These are phyloP conservation scores for Drechslera avenae DNA, from an alignment of 2,329 filamentous ascomycete genomes.

Conservation along the genomic window DNA sequence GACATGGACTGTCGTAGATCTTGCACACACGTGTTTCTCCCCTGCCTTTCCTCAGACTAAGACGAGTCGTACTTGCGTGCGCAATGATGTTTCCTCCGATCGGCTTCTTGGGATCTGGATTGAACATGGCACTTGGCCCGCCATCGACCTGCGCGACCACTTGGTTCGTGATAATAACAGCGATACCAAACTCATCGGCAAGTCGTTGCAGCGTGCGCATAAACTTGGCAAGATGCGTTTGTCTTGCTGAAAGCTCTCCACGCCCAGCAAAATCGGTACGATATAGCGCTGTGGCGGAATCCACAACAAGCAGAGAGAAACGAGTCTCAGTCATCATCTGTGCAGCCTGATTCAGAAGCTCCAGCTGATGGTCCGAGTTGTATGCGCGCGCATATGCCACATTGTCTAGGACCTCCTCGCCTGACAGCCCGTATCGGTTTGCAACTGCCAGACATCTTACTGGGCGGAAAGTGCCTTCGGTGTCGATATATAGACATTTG, in stretches of 20 bases:
- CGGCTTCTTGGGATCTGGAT: slow-evolving; percentile 98
- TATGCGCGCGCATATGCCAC: slow-evolving; percentile 97
- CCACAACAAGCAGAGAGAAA: slow-evolving; percentile 93
- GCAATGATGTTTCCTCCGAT: slow-evolving; percentile 99
- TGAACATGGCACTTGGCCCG: slow-evolving; percentile 96
- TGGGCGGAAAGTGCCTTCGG: slow-evolving; percentile 91
- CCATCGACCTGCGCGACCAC: slow-evolving; percentile 98
- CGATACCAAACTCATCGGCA: slow-evolving; percentile 85
- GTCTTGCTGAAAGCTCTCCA: slow-evolving; percentile 91
- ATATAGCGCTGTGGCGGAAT: slow-evolving; percentile 94
- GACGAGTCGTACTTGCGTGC: slow-evolving; percentile 90
- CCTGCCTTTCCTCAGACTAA: slow-evolving; percentile 94
- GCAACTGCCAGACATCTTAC: slow-evolving; percentile 90
- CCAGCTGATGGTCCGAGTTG: slow-evolving; percentile 97
- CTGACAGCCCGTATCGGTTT: slow-evolving; percentile 90
- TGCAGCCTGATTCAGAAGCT: slow-evolving; percentile 90
- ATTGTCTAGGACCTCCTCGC: slow-evolving; percentile 97
- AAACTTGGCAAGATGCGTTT: slow-evolving; percentile 87
- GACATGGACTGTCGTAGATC: slow-evolving; percentile 97
- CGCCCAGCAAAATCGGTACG: slow-evolving; percentile 96
- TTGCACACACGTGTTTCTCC: slow-evolving; percentile 97
- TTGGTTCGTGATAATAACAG: slow-evolving; percentile 98
- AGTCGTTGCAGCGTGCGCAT: slow-evolving; percentile 82
- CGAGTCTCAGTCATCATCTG: slow-evolving; percentile 99
- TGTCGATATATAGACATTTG: slow-evolving; percentile 98